These are phyloP conservation scores for Sporothrix pallida DNA, from an alignment of 2,329 filamentous ascomycete species.

Conservation along the genomic window DNA sequence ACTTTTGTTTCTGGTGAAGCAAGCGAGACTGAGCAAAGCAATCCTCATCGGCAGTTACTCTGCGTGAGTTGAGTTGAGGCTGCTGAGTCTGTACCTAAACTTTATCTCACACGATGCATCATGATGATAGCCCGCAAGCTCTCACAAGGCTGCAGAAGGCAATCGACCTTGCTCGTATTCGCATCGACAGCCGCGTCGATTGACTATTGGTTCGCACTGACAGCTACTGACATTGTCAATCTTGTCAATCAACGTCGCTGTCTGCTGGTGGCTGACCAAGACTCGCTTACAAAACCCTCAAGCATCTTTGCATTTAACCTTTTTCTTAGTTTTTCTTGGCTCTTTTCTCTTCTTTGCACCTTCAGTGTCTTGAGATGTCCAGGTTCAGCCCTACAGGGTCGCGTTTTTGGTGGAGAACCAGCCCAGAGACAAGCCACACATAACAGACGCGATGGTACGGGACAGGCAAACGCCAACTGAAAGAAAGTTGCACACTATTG, in stretches of 20 bases:
- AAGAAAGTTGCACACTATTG: neutral
- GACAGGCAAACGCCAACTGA: neutral
- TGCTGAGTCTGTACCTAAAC: too few species aligned
- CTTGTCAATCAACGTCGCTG: neutral
- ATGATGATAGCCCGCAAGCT: too few species aligned
- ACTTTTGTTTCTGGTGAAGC: neutral
- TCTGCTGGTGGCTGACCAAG: neutral
- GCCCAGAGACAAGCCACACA: constrained; percentile 1
- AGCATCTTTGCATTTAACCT: neutral
- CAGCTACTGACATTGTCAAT: neutral
- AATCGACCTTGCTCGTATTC: neutral
- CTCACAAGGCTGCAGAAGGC: neutral
- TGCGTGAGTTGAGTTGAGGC: too few species aligned
- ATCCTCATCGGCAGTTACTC: neutral
- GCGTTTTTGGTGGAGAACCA: neutral
- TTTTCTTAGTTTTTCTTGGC: neutral
- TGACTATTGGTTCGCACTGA: neutral
- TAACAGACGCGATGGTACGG: neutral
- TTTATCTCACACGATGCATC: too few species aligned
- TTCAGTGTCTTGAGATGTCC: neutral
- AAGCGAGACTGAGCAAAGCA: neutral
- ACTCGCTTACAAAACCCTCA: neutral
- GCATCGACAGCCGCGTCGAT: neutral
- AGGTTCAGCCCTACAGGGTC: constrained; percentile 10
- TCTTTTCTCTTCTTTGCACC: neutral